phyloP scores from a whole-genome alignment of 306 rosid genomes.

The Vicia faba region DNA sequence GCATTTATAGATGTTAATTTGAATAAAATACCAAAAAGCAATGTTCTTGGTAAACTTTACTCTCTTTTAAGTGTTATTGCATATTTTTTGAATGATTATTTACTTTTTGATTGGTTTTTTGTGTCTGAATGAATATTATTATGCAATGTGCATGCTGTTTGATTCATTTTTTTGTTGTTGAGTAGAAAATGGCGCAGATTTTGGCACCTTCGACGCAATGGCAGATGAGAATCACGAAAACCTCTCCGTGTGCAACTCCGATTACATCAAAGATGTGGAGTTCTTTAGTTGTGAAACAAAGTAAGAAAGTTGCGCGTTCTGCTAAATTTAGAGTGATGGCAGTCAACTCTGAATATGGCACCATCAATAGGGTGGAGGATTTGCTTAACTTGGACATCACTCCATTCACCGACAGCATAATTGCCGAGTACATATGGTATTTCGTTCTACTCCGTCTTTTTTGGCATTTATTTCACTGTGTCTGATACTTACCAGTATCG shows the following conservation, averaged over 20 bases:
- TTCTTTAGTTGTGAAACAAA: conserved; percentile 69
- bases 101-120: conserved; percentile 15
- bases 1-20: neutral
- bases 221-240: conserved; percentile 69
- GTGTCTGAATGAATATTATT: neutral
- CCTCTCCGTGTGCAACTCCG: conserved; percentile 52
- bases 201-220: conserved; percentile 92
- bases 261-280: conserved; percentile 74
- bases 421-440: conserved; percentile 98
- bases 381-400: conserved; percentile 79
- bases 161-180: neutral
- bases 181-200: conserved; percentile 91
- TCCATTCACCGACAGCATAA: conserved; percentile 82
- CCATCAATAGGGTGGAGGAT: conserved; percentile 78
- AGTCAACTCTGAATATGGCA: conserved; percentile 57
- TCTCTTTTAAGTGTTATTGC: conserved; percentile 24
- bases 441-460: conserved; percentile 8
- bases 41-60: neutral
- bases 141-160: conserved; percentile 12
- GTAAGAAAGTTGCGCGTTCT: conserved; percentile 61
- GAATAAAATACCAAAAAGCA: neutral
- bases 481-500: too few relatives aligned
- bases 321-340: conserved; percentile 64
- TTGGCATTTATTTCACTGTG: neutral
- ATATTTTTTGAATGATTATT: conserved; percentile 14